Conservation (phyloP, 352 stramenopile genomes). For the Elongisporangium prolatum region DNA sequence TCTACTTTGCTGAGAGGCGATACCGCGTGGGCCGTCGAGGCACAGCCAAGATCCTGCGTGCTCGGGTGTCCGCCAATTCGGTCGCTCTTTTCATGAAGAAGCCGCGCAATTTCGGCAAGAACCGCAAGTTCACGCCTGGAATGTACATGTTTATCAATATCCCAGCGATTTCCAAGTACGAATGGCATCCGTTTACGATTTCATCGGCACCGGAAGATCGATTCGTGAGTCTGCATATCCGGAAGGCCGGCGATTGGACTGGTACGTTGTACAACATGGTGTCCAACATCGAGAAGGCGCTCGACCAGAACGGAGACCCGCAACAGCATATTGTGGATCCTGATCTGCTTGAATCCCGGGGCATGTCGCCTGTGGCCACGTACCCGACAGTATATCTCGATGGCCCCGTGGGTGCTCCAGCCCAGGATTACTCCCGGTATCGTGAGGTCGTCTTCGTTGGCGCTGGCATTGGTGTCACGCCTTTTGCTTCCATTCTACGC, state of each 20-base stretch:
- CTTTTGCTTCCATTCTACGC: slow-evolving; percentile 63
- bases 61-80: slow-evolving; percentile 47
- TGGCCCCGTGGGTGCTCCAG: slow-evolving; percentile 48
- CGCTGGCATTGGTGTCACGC: slow-evolving; percentile 67
- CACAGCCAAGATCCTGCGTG: slow-evolving; percentile 38
- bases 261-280: slow-evolving; percentile 42
- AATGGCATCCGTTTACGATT: slow-evolving; percentile 90
- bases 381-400: slow-evolving; percentile 58
- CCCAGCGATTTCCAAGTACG: slow-evolving; percentile 58
- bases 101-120: slow-evolving; percentile 39
- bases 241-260: slow-evolving; percentile 67
- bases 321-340: neutral
- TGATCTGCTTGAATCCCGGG: slow-evolving; percentile 21
- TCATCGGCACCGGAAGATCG: slow-evolving; percentile 75
- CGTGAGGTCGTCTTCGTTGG: slow-evolving; percentile 61
- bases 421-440: slow-evolving; percentile 61
- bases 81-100: slow-evolving; percentile 68
- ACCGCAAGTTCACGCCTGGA: slow-evolving; percentile 45
- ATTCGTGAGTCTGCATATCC: slow-evolving; percentile 66
- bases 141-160: slow-evolving; percentile 88
- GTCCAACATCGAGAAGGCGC: slow-evolving; percentile 23
- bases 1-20: slow-evolving; percentile 61
- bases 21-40: slow-evolving; percentile 50
- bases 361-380: slow-evolving; percentile 16
- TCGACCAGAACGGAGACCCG: slow-evolving; percentile 6